Percentiles rank a stretch among this genome's conserved stretches.
Evolutionary conservation across 805 yeast genomes (phyloP).

Genomic region (Saturnispora halmiae): DNA sequence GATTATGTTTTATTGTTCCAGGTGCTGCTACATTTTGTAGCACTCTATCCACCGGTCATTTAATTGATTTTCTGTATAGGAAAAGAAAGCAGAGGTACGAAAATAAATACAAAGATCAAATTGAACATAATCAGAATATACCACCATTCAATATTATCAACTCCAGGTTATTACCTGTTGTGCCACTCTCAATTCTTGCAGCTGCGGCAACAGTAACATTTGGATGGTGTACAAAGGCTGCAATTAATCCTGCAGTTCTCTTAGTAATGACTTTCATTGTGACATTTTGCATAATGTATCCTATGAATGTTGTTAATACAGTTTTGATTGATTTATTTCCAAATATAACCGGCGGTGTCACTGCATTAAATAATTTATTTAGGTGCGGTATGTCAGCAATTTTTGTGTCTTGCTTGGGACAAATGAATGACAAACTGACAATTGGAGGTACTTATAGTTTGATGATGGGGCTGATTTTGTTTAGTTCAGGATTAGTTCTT

Average conservation of each 20-base stretch:
- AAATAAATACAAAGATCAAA: constrained; percentile 14
- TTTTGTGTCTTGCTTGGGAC: constrained; percentile 55
- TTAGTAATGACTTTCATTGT: constrained; percentile 49
- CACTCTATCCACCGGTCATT: constrained; percentile 47
- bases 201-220: constrained; percentile 36
- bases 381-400: constrained; percentile 69
- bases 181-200: constrained; percentile 35
- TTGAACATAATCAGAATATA: constrained; percentile 5
- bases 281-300: constrained; percentile 50
- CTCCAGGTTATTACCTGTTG: constrained; percentile 43
- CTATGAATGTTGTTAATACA: constrained; percentile 51
- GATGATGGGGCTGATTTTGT: constrained; percentile 42
- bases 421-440: constrained; percentile 48
- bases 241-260: constrained; percentile 45
- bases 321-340: constrained; percentile 74
- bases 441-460: constrained; percentile 74
- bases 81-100: constrained; percentile 28
- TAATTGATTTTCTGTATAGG: constrained; percentile 45
- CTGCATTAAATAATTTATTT: constrained; percentile 61
- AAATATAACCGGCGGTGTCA: constrained; percentile 57
- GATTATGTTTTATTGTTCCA: constrained; percentile 64
- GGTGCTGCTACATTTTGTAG: constrained; percentile 62
- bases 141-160: constrained; percentile 45
- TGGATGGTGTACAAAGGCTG: constrained; percentile 58
- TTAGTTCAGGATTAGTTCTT: constrained; percentile 13